phyloP scores from a whole-genome alignment of 2,329 filamentous ascomycete genomes.

The Ophiocordyceps camponoti-saundersi region DNA sequence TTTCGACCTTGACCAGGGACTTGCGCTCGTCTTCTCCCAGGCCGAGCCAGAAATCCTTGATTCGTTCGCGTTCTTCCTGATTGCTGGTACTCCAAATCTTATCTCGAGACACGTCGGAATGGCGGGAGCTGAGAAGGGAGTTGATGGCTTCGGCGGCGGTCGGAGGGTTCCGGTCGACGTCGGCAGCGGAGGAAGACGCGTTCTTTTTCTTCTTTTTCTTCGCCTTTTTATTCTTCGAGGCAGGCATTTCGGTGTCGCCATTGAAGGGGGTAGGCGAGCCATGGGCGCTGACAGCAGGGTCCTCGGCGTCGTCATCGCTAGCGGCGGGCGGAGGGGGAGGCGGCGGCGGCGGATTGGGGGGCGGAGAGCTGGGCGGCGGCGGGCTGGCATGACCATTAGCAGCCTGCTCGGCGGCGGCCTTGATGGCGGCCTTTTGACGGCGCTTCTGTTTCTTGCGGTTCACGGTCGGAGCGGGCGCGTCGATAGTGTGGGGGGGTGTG shows the following conservation, averaged over 20 bases:
- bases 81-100: slow-evolving; percentile 97
- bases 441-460: slow-evolving; percentile 96
- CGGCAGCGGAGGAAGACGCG: slow-evolving; percentile 7
- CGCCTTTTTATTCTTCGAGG: slow-evolving; percentile 36
- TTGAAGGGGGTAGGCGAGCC: slow-evolving; percentile 12
- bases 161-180: slow-evolving; percentile 5
- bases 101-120: slow-evolving; percentile 45
- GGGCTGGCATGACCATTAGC: slow-evolving; percentile 24
- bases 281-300: slow-evolving; percentile 18
- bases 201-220: slow-evolving; percentile 55
- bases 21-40: slow-evolving; percentile 88
- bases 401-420: slow-evolving; percentile 30
- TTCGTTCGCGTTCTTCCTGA: slow-evolving; percentile 85
- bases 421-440: slow-evolving; percentile 67
- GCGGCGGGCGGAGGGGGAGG: slow-evolving; percentile 22
- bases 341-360: neutral
- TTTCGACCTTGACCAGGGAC: slow-evolving; percentile 92
- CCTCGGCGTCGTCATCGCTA: slow-evolving; percentile 34
- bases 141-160: slow-evolving; percentile 1
- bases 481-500: slow-evolving; percentile 9
- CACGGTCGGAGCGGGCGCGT: slow-evolving; percentile 31
- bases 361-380: slow-evolving; percentile 6
- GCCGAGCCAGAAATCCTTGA: slow-evolving; percentile 96
- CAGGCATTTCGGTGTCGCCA: slow-evolving; percentile 10
- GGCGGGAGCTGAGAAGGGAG: slow-evolving; percentile 14